Evolutionary conservation across 1,139 yeast species (phyloP), one percentile per base, ranked within the genome.

Genomic region (Zhuliangozyma blackwelliae): DNA sequence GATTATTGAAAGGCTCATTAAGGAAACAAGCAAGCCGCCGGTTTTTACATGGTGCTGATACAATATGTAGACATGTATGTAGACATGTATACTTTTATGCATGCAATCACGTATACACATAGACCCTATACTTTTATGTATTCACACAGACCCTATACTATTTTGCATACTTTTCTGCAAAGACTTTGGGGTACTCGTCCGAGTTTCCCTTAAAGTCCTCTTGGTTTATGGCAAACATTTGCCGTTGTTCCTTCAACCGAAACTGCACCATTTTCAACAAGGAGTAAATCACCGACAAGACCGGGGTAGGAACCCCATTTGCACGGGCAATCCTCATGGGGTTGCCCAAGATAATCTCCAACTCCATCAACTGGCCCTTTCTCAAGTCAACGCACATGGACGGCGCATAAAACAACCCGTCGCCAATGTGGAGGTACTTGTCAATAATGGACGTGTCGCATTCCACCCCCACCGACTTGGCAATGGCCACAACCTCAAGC

Each of bases 381-480:
- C 84, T 72, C 25, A 73, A 66, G 55, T 84, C 95, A 10, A 84
- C 79, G 46, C 78, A 71, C 89, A 82, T 83, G 13, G 89, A 81
- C 1, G 92, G 92, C 28, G 72, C 61, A 53, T 80, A 82, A 62
- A 77, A 79, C 25, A 69, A 59, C 4, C 85, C 86, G 47, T 79
- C 84, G 41, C 82, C 84, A 30, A 77, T 66, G 48, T 72, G 74
- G 36, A 77, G 57, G 70, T 77, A 77, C 40, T 51, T 57, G 16
- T 76, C 72, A 39, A 72, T 68, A 31, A 64, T 57, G 9, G 37
- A 22, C 27, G 60, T 68, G 9, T 75, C 75, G 31, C 82, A 51
- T 1, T 59, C 65, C 33, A 77, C 74, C 5, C 87, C 87, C 39
- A 76, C 84, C 19, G 77, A 70, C 39, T 70, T 73, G 19, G 94